phyloP scores from a whole-genome alignment of 208 protist species.

The Leishmania tropica region DNA sequence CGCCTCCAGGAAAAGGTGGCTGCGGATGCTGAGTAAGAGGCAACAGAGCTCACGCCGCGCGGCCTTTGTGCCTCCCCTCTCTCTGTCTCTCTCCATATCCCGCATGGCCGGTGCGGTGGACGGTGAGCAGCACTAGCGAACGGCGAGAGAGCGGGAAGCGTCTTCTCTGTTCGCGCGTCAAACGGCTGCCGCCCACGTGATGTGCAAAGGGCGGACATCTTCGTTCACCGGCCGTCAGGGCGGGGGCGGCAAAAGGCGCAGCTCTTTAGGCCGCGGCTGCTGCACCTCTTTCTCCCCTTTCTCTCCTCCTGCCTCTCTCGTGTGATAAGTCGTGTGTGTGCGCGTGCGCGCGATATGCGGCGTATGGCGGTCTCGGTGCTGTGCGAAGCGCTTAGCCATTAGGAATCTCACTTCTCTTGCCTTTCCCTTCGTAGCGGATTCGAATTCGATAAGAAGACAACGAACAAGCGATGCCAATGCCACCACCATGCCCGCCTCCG shows the following conservation, averaged over 20 bases:
- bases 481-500: not conserved
- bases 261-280: not conserved
- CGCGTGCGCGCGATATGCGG: not conserved
- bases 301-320: not conserved
- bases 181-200: not conserved
- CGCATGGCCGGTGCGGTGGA: not conserved
- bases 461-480: not conserved
- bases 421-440: not conserved
- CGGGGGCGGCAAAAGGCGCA: not conserved
- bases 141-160: not conserved
- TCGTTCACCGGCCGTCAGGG: not conserved
- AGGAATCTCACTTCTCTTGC: not conserved
- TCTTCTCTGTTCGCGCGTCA: not conserved
- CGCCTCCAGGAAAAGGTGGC: conserved; percentile 81
- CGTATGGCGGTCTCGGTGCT: not conserved
- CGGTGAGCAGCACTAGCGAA: not conserved
- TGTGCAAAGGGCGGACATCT: not conserved
- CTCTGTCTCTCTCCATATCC: not conserved
- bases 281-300: not conserved
- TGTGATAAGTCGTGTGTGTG: not conserved
- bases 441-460: not conserved
- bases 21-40: conserved; percentile 39
- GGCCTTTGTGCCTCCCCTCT: not conserved
- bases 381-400: not conserved
- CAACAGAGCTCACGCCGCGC: not conserved